Evolutionary conservation across 2,329 filamentous ascomycete genomes (phyloP).

Genomic region (Lecanicillium sp.): DNA sequence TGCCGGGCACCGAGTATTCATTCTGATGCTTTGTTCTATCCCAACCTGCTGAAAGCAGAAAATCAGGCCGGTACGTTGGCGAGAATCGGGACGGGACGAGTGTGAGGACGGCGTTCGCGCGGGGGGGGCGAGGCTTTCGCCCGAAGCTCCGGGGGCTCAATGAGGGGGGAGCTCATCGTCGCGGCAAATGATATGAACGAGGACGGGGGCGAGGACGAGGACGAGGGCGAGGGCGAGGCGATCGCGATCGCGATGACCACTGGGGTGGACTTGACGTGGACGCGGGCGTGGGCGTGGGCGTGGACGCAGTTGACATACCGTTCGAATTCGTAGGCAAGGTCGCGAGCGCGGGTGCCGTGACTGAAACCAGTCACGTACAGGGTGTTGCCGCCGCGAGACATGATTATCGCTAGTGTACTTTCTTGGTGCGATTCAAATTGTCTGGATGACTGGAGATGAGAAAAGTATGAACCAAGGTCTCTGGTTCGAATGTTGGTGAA

Average conservation of each 20-base stretch:
- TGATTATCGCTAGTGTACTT: constrained; percentile 29
- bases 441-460: too few relatives aligned
- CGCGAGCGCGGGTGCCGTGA: constrained; percentile 95
- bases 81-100: too few relatives aligned
- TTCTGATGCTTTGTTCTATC: background rate
- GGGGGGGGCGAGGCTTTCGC: constrained; percentile 14
- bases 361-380: constrained; percentile 99
- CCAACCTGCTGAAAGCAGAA: too few relatives aligned
- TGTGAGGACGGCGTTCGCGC: background rate
- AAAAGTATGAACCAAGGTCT: too few relatives aligned
- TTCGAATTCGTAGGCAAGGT: constrained; percentile 99
- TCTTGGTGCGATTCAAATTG: too few relatives aligned
- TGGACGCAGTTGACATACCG: constrained; percentile 73
- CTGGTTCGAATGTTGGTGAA: too few relatives aligned
- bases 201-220: constrained; percentile 29
- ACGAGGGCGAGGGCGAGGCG: constrained; percentile 31
- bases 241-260: constrained; percentile 23
- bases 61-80: too few relatives aligned
- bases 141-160: background rate
- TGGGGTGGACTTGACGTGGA: too few relatives aligned
- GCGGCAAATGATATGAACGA: constrained; percentile 14
- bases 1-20: too few relatives aligned
- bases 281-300: constrained; percentile 27
- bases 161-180: too few relatives aligned
- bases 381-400: constrained; percentile 91